Evolutionary conservation across 1,139 yeast species (phyloP).

Genomic region (Blastobotrys indianensis): DNA sequence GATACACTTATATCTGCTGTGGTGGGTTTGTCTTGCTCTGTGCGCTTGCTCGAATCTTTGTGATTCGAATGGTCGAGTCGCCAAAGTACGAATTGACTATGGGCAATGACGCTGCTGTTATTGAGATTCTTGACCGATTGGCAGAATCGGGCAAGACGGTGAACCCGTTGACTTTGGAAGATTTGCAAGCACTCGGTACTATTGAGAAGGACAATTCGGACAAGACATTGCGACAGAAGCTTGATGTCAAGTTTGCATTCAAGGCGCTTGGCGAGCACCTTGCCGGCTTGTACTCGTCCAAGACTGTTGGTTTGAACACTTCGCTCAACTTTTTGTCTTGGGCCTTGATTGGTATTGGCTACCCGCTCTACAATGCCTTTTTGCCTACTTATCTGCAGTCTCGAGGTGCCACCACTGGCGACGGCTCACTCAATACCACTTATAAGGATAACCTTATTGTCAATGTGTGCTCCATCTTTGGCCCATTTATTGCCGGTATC

Average conservation of each 20-base stretch:
- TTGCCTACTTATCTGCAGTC: slow-evolving; percentile 44
- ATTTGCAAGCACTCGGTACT: slow-evolving; percentile 39
- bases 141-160: slow-evolving; percentile 23
- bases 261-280: slow-evolving; percentile 17
- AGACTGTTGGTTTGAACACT: slow-evolving; percentile 39
- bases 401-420: slow-evolving; percentile 42
- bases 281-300: slow-evolving; percentile 37
- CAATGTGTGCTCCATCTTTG: slow-evolving; percentile 47
- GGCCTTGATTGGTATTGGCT: slow-evolving; percentile 48
- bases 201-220: slow-evolving; percentile 15
- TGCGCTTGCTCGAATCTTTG: slow-evolving; percentile 44
- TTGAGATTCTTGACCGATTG: slow-evolving; percentile 21
- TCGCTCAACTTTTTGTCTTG: slow-evolving; percentile 42
- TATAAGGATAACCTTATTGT: slow-evolving; percentile 51
- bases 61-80: slow-evolving; percentile 47
- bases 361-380: slow-evolving; percentile 48
- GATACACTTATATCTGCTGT: slow-evolving; percentile 51
- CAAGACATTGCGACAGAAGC: slow-evolving; percentile 11
- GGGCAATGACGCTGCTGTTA: slow-evolving; percentile 47
- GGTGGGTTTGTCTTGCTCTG: slow-evolving; percentile 48
- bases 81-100: slow-evolving; percentile 52
- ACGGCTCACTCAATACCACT: slow-evolving; percentile 37
- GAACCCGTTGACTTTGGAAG: slow-evolving; percentile 34
- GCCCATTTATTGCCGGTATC: slow-evolving; percentile 51
- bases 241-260: slow-evolving; percentile 16